These are phyloP conservation scores for Metschnikowia chrysomelidarum DNA, from an alignment of 805 yeast species.

Conservation along the genomic window DNA sequence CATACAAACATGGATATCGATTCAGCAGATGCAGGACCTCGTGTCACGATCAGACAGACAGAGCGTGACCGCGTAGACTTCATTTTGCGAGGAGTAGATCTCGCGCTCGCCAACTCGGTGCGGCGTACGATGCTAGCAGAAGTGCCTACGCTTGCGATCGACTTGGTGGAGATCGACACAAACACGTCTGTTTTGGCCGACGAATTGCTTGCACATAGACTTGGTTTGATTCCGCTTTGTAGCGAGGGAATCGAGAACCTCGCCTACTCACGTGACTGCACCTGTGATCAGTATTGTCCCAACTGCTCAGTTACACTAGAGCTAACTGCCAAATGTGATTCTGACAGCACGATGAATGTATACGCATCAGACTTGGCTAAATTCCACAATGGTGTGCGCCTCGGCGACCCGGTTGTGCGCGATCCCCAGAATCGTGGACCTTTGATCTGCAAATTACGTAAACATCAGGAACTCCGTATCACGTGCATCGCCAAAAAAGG, in stretches of 20 bases:
- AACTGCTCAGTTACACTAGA: conserved; percentile 88
- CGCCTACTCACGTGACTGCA: conserved; percentile 91
- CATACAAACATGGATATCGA: conserved; percentile 27
- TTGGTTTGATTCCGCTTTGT: conserved; percentile 88
- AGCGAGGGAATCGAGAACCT: conserved; percentile 80
- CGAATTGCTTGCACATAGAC: conserved; percentile 91
- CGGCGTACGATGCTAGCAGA: conserved; percentile 93
- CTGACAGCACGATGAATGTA: conserved; percentile 84
- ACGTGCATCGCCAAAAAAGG: conserved; percentile 97
- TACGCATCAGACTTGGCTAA: conserved; percentile 74
- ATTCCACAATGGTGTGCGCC: conserved; percentile 42
- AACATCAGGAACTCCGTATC: conserved; percentile 85
- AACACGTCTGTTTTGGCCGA: conserved; percentile 96
- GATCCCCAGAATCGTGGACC: conserved; percentile 81
- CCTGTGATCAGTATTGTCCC: conserved; percentile 96
- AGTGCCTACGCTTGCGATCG: conserved; percentile 95
- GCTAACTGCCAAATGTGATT: conserved; percentile 83
- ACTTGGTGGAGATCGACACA: conserved; percentile 87
- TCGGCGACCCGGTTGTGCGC: conserved; percentile 85
- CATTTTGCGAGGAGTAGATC: conserved; percentile 80
- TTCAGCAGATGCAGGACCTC: conserved; percentile 53
- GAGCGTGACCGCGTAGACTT: conserved; percentile 88
- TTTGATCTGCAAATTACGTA: conserved; percentile 85
- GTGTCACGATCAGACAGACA: conserved; percentile 83
- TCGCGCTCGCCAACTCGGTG: conserved; percentile 87